Evolutionary conservation across 345 rosid genomes (phyloP).

Genomic region (Mercurialis annua): DNA sequence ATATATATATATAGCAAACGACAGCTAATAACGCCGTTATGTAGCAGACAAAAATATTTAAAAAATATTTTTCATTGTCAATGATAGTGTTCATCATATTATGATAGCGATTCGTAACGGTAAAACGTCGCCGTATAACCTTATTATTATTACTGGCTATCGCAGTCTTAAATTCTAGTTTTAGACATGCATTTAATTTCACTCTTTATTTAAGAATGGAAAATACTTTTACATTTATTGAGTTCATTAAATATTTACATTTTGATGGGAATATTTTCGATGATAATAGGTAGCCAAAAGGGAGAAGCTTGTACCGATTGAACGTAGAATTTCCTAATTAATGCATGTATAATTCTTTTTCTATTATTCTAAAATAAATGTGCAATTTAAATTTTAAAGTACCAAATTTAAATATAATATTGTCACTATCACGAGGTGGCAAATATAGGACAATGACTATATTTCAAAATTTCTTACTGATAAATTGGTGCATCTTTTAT

Average conservation of each 20-base stretch:
- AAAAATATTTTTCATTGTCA: conserved; percentile 4
- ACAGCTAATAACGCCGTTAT: conserved; percentile 51
- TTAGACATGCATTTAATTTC: conserved; percentile 7
- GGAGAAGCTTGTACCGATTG: too few relatives aligned
- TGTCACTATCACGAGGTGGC: too few relatives aligned
- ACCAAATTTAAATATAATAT: too few relatives aligned
- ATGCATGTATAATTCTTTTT: too few relatives aligned
- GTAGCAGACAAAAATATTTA: conserved; percentile 12
- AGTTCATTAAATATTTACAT: not conserved
- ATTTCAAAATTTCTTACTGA: too few relatives aligned
- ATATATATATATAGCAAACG: conserved; percentile 33
- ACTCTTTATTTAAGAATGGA: not conserved
- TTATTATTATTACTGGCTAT: conserved; percentile 1
- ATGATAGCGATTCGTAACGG: conserved; percentile 22
- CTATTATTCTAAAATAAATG: too few relatives aligned
- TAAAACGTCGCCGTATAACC: conserved; percentile 20
- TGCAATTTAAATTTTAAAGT: too few relatives aligned
- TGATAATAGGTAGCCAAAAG: too few relatives aligned
- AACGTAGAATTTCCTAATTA: too few relatives aligned
- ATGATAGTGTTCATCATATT: not conserved
- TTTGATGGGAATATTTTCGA: too few relatives aligned
- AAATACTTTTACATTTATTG: not conserved
- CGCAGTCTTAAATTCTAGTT: not conserved
- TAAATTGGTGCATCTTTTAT: too few relatives aligned
- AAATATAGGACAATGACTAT: too few relatives aligned